Conservation (phyloP, 1,284 basidiomycete species). For the Phellinidium pouzarii region DNA sequence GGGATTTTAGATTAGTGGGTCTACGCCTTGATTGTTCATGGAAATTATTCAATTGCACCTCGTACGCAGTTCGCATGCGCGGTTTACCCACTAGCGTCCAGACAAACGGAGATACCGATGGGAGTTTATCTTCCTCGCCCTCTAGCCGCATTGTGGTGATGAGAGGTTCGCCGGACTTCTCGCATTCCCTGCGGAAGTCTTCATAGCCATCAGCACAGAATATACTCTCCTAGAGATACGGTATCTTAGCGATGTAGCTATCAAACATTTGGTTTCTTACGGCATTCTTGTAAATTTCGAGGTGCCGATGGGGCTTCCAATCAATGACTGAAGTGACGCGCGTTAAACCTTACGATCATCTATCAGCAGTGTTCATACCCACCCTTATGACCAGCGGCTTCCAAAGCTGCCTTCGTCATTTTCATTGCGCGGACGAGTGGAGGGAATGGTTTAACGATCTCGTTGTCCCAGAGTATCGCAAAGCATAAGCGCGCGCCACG, state of each 20-base stretch:
- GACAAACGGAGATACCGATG: constrained; percentile 29
- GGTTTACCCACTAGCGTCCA: constrained; percentile 32
- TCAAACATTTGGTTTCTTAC: constrained; percentile 26
- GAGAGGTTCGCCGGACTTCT: constrained; percentile 36
- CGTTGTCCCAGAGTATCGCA: constrained; percentile 43
- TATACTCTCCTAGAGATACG: constrained; percentile 34
- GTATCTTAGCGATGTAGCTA: background rate
- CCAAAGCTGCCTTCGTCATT: constrained; percentile 39
- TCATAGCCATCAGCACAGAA: constrained; percentile 39
- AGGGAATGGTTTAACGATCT: constrained; percentile 42
- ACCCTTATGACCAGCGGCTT: constrained; percentile 44
- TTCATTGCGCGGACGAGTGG: constrained; percentile 43
- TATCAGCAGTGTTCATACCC: background rate
- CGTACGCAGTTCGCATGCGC: constrained; percentile 30
- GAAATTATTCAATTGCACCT: constrained; percentile 24
- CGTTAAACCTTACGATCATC: background rate
- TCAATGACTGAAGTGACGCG: constrained; percentile 35
- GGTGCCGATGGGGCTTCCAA: constrained; percentile 44
- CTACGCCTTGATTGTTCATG: background rate
- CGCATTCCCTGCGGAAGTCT: constrained; percentile 34
- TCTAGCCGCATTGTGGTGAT: constrained; percentile 35
- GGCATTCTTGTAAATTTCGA: constrained; percentile 43
- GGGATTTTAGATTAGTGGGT: background rate
- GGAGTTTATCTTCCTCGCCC: constrained; percentile 27
- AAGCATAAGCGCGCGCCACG: constrained; percentile 37